These are phyloP conservation scores for Sugiyamaella chiloensis DNA, from an alignment of 805 yeast genomes.

Conservation along the genomic window DNA sequence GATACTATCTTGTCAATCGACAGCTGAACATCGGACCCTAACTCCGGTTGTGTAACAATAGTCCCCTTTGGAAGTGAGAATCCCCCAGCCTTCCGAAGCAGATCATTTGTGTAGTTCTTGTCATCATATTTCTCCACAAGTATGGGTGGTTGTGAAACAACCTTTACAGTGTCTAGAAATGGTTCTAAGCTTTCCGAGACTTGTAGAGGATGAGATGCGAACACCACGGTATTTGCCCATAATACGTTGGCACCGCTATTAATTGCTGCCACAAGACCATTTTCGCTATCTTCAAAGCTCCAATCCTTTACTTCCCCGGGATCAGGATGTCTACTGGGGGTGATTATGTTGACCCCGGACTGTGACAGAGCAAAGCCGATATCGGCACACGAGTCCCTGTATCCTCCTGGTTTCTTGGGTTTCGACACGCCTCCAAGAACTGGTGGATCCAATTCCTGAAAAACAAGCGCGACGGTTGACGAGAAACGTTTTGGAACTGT, in stretches of 20 bases:
- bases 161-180: neutral
- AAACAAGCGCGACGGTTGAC: neutral
- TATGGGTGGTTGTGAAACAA: neutral
- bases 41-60: neutral
- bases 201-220: neutral
- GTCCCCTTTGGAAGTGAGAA: neutral
- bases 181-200: neutral
- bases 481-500: too few relatives aligned
- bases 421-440: neutral
- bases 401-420: conserved; percentile 4
- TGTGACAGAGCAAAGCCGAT: neutral
- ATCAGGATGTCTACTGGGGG: neutral
- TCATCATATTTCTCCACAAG: neutral
- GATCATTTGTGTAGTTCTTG: neutral
- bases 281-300: neutral
- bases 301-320: neutral
- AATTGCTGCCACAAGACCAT: neutral
- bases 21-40: too few relatives aligned
- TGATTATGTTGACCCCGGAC: neutral
- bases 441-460: neutral
- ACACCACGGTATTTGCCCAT: conserved; percentile 5
- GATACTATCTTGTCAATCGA: neutral
- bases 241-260: neutral
- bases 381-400: conserved; percentile 3
- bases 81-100: neutral